Evolutionary conservation across 164 flowering plant species (phyloP), one percentile per base, ranked within the genome.

Genomic region (Vitis labrusca): DNA sequence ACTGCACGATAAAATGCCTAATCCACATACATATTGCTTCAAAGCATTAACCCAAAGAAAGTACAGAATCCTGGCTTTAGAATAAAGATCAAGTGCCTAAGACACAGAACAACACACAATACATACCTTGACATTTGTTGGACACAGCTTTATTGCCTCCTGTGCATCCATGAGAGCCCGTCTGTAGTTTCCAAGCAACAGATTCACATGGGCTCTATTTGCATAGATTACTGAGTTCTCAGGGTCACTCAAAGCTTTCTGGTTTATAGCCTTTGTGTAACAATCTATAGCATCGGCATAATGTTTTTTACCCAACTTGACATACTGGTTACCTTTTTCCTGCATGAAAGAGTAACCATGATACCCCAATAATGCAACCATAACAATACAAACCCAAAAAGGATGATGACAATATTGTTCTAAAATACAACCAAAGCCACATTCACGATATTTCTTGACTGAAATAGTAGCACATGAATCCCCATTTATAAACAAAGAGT

Each of bases 1-100:
- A 86, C 89, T 29, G 99, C 97, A 73, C 99, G 90, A 79, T 94
- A 94, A 73, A 77, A 27, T 61, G 99, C 97, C 98, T 94, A 74
- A 48, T 63, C 60, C 55, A 67, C 47, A 59, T 13, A 16, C 9
- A 61, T 8, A 30, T 4, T 17, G 7, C 52, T 54, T 54, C 13
- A 63, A 53, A 57, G 3, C 9, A 57, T 44, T 49, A 56, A 60
- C 12, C 30, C 50, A 50, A 9, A 50, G 15, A 44, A 50, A 67
- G 30, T 63, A 3, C 48, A 62, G 2, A 32, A 61, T 13, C 48
- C 55, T 10, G 5, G 48, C 0, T 7, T 16, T 37, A 37, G 44
- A 37, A 3, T 17, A 14, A 55, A 12, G 27, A 56, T 16, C 47
- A 59, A 27, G 11, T 51, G 32, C 8, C 19, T 47, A 54, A 63